Evolutionary conservation across 2,329 filamentous ascomycete species (phyloP), one percentile per base, ranked within the genome.

Genomic region (Apiospora malaysiana): DNA sequence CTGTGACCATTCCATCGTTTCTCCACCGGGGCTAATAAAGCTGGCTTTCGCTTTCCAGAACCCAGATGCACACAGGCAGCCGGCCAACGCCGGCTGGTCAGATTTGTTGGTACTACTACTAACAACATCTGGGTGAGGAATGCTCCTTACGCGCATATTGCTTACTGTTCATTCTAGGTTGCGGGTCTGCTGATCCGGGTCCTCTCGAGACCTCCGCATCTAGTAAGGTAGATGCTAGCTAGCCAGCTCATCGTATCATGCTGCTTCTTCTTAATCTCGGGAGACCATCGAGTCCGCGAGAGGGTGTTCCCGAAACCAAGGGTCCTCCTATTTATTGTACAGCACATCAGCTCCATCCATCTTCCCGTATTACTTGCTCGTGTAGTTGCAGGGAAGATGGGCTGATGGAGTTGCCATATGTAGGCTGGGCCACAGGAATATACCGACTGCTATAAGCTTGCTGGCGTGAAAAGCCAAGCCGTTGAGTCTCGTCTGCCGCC

Each of bases 401-500:
- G 46, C 2, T 42, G 46, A n/a, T 49, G 14, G 8, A 12, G 7
- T 42, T 9, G 40, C 40, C 40, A 42, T 42, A 2, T 42, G 7
- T 16, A 59, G 51, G 25, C 49, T 32, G 25, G 12, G 49, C 49
- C 21, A 59, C 25, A 25, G 27, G 25, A 10, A n/a, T 59, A 27
- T 59, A 10, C 51, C 27, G 16, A 37, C 32, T 16, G 18, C n/a
- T 21, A 40, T 63, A 63, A n/a, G 56, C 18, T 63, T 63, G 32
- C 32, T 40, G 56, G 56, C 27, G 56, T 21, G 32, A 40, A 63
- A 63, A 12, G 56, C 32, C 56, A 63, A 63, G 56, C 9, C 32
- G 56, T 40, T 63, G 56, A 40, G 32, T 6, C 56, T 63, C 56
- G 56, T 63, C 56, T 63, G 56, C 32, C 56, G 27, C 27, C n/a